Percentiles rank a stretch among this genome's conserved stretches.
These are phyloP conservation scores for Trametes pubescens DNA, from an alignment of 1,284 basidiomycete genomes.

Conservation along the genomic window DNA sequence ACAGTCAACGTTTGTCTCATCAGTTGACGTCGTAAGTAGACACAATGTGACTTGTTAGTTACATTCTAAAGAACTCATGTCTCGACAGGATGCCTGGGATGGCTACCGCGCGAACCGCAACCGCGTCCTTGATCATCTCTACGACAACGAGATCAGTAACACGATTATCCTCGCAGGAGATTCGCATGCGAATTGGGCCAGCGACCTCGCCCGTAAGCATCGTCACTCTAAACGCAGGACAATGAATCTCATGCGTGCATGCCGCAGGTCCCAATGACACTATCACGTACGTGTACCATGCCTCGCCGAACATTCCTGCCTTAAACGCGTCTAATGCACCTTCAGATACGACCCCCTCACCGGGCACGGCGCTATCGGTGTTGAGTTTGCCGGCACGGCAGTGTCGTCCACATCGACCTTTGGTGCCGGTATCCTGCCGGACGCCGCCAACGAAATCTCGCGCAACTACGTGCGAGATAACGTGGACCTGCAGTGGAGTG, in stretches of 20 bases:
- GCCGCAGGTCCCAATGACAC: slow-evolving; percentile 57
- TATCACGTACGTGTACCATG: slow-evolving; percentile 43
- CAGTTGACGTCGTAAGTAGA: slow-evolving; percentile 37
- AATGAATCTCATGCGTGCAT: not conserved
- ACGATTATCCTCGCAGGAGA: slow-evolving; percentile 69
- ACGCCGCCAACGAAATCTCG: slow-evolving; percentile 53
- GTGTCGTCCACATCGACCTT: slow-evolving; percentile 65
- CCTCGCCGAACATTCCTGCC: not conserved
- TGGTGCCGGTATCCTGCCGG: slow-evolving; percentile 52
- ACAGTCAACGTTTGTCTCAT: not conserved
- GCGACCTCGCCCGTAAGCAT: slow-evolving; percentile 59
- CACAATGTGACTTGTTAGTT: not conserved
- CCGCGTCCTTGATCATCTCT: slow-evolving; percentile 63
- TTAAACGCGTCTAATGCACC: too few relatives aligned
- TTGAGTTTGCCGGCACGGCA: slow-evolving; percentile 74
- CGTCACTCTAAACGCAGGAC: not conserved
- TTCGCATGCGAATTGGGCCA: slow-evolving; percentile 72
- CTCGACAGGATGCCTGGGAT: slow-evolving; percentile 64
- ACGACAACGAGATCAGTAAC: slow-evolving; percentile 62
- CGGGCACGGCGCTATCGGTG: slow-evolving; percentile 63
- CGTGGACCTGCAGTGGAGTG: slow-evolving; percentile 69
- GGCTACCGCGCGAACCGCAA: slow-evolving; percentile 67
- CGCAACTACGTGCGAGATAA: slow-evolving; percentile 53
- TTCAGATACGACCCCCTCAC: slow-evolving; percentile 54
- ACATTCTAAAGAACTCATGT: not conserved